phyloP scores from a whole-genome alignment of 257 asterid genomes.

The Linderniella brevidens region DNA sequence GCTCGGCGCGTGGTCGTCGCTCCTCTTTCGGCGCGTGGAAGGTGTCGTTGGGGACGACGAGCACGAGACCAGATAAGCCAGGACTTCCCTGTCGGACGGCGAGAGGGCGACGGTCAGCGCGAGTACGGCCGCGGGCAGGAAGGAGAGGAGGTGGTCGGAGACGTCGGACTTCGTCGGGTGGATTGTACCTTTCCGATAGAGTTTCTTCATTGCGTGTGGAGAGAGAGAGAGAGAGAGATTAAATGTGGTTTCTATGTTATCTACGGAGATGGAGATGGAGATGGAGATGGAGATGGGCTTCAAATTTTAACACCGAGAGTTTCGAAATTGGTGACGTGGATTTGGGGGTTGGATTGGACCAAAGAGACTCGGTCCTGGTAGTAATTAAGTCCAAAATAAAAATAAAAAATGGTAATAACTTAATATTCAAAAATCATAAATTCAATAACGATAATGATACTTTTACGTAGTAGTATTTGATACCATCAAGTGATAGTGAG shows the following conservation, averaged over 20 bases:
- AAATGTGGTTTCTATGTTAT: slow-evolving; percentile 14
- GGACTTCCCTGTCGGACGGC: slow-evolving; percentile 34
- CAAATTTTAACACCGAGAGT: too few species aligned
- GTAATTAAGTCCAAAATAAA: too few species aligned
- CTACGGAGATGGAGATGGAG: too few species aligned
- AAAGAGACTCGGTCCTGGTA: too few species aligned
- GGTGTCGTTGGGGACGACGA: slow-evolving; percentile 18
- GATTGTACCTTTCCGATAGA: slow-evolving; percentile 38
- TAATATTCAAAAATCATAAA: slow-evolving; percentile 9
- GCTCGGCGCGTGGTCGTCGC: slow-evolving; percentile 37
- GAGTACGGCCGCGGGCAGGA: slow-evolving; percentile 43
- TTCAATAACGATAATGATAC: neutral
- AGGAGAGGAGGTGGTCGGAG: slow-evolving; percentile 47
- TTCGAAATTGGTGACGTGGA: too few species aligned
- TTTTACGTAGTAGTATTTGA: slow-evolving; percentile 18
- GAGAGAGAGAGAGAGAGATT: slow-evolving; percentile 8
- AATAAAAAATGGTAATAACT: too few species aligned
- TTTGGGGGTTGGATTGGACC: too few species aligned
- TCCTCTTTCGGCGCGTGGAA: slow-evolving; percentile 10
- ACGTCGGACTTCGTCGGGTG: slow-evolving; percentile 50
- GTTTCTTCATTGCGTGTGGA: slow-evolving; percentile 33
- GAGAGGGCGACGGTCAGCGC: slow-evolving; percentile 37
- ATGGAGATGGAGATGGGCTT: too few species aligned
- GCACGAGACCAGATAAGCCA: slow-evolving; percentile 56
- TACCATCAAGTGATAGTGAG: too few species aligned